Evolutionary conservation across 805 yeast genomes (phyloP).

Genomic region (Starmerella gropengiesseri): DNA sequence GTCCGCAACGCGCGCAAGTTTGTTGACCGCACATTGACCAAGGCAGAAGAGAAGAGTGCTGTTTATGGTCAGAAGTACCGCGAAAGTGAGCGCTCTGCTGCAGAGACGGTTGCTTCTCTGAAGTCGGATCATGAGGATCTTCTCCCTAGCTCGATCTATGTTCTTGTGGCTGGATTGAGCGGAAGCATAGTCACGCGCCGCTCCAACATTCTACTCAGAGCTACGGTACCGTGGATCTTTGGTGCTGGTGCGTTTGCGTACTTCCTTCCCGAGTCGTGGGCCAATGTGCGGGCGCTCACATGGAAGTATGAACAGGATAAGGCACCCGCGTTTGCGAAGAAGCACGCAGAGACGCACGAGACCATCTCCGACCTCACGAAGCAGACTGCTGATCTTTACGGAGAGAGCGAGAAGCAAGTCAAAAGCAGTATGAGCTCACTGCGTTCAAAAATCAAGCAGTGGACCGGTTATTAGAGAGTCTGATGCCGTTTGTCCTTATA

Average conservation of each 20-base stretch:
- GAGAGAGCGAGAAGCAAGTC: constrained; percentile 28
- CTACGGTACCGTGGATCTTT: constrained; percentile 45
- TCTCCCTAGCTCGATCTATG: constrained; percentile 59
- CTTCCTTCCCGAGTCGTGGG: constrained; percentile 63
- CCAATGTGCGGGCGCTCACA: constrained; percentile 45
- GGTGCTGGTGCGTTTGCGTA: constrained; percentile 51
- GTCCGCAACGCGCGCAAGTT: constrained; percentile 41
- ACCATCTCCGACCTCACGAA: constrained; percentile 38
- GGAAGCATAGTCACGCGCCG: constrained; percentile 68
- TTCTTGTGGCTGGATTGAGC: constrained; percentile 55
- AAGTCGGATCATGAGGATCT: constrained; percentile 58
- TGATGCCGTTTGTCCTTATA: background rate
- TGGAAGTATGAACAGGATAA: constrained; percentile 49
- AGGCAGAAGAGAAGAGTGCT: constrained; percentile 36
- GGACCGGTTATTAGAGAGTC: constrained; percentile 16
- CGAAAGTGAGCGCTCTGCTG: constrained; percentile 50
- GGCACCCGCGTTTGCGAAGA: constrained; percentile 53
- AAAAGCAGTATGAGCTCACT: constrained; percentile 4
- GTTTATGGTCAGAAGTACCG: constrained; percentile 42
- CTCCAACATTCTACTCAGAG: constrained; percentile 45
- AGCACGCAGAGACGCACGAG: constrained; percentile 43
- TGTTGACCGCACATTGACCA: constrained; percentile 30
- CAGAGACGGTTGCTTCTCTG: constrained; percentile 50
- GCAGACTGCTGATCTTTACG: constrained; percentile 37
- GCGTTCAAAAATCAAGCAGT: constrained; percentile 12